Evolutionary conservation across 2,329 filamentous ascomycete genomes (phyloP).

Genomic region (Colletotrichum musae): DNA sequence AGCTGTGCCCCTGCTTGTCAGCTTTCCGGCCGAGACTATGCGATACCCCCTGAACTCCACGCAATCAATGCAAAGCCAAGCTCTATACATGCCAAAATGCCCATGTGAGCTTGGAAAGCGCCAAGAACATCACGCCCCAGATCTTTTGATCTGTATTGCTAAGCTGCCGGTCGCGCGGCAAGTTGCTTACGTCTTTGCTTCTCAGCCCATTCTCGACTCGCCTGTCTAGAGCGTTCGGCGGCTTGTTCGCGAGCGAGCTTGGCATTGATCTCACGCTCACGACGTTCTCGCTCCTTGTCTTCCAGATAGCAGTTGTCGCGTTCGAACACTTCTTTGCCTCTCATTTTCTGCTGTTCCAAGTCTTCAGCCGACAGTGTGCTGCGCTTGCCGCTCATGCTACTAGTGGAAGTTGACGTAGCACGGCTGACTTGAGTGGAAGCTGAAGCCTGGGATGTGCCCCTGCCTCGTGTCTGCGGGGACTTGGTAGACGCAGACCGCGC

Average conservation of each 20-base stretch:
- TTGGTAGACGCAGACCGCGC: slow-evolving; percentile 23
- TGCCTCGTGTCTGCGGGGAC: slow-evolving; percentile 35
- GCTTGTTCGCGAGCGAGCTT: slow-evolving; percentile 71
- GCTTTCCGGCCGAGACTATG: neutral
- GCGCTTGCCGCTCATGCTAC: slow-evolving; percentile 60
- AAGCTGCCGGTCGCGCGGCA: slow-evolving; percentile 15
- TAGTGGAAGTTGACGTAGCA: slow-evolving; percentile 62
- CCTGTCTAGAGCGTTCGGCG: slow-evolving; percentile 71
- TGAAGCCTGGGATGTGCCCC: slow-evolving; percentile 18
- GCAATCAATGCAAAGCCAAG: slow-evolving; percentile 3
- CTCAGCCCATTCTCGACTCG: slow-evolving; percentile 75
- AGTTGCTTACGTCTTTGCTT: slow-evolving; percentile 63
- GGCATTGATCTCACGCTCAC: slow-evolving; percentile 67
- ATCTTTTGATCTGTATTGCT: neutral
- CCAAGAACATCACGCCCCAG: neutral
- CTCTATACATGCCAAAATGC: slow-evolving; percentile 8
- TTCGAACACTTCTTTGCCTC: slow-evolving; percentile 68
- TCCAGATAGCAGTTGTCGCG: slow-evolving; percentile 64
- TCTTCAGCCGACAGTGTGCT: slow-evolving; percentile 67
- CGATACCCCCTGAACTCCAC: slow-evolving; percentile 16
- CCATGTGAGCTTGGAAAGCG: slow-evolving; percentile 11
- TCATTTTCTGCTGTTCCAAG: slow-evolving; percentile 63
- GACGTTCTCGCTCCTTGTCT: slow-evolving; percentile 67
- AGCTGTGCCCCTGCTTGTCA: neutral
- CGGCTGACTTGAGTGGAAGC: slow-evolving; percentile 48